Base-by-base conservation (phyloP, 2,329 filamentous ascomycete species). In the Paecilomyces formosus region DNA sequence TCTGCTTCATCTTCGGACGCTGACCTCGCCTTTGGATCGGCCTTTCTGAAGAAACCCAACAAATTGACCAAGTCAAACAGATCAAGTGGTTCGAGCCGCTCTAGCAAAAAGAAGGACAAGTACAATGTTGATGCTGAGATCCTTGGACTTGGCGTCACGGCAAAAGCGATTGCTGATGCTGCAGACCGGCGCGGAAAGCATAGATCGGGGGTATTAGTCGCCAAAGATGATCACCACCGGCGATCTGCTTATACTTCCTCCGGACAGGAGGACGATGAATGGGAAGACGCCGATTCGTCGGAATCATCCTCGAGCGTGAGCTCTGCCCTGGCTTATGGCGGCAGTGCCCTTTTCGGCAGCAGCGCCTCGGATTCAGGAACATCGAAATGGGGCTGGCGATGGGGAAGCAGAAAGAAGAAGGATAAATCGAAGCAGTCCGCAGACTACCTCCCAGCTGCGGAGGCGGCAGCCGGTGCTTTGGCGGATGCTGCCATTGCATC, bases 1-100 rank as follows among this genome's bases (percentile, higher is more conserved):
- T 89, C 86, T 1, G 87, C 84, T 1, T 88, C 85, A 0, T 88
- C 85, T 0, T 78, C 88, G 57, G 85, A 88, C 70, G 84, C 82
- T 21, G 87, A 90, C 67, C 74, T 89, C 60, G 86, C 86, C 9
- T 89, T 88, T 68, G 86, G 87, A 9, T 79, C 76, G 57, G 86
- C 85, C 15, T 87, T 72, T 35, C 60, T 74, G 2, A 72, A 69
- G 35, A 72, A 71, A 49, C 61, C 50, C 6, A 45, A 45, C 18
- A 35, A 55, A 6, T 55, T 56, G 24, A 56, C 53, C 15, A 53
- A 60, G 53, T 57, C 56, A 31, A 55, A 50, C 24, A 53, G 54
- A 54, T 60, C 60, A 26, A 60, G 58, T 51, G 57, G 66, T 55
- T 58, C 58, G 13, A 67, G 64, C 53, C 79, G 79, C 61, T 72